Evolutionary conservation across 2,329 filamentous ascomycete genomes (phyloP).

Genomic region (Pseudopyrenochaeta lycopersici): DNA sequence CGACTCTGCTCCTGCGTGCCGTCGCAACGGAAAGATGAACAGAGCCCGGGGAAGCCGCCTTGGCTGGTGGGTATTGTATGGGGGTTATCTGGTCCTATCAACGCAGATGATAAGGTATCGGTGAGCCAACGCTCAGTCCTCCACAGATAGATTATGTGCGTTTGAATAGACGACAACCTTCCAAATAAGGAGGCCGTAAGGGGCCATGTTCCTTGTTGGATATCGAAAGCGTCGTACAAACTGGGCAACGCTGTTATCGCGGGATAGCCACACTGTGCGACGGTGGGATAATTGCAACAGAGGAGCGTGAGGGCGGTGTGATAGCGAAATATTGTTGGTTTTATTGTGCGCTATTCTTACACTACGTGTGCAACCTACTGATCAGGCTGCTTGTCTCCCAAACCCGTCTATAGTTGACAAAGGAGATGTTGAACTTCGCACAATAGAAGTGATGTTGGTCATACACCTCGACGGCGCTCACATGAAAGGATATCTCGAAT

Average conservation of each 20-base stretch:
- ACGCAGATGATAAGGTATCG: conserved; percentile 20
- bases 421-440: conserved; percentile 1
- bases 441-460: not conserved
- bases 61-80: conserved; percentile 13
- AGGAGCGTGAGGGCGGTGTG: conserved; percentile 4
- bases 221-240: not conserved
- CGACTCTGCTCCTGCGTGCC: not conserved
- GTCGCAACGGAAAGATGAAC: not conserved
- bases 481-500: not conserved
- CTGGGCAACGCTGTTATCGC: not conserved
- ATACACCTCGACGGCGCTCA: not conserved
- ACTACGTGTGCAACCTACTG: conserved; percentile 4
- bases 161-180: conserved; percentile 10
- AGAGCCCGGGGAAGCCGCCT: conserved; percentile 12
- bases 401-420: conserved; percentile 15
- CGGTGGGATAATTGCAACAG: not conserved
- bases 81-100: conserved; percentile 27
- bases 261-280: not conserved
- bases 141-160: conserved; percentile 8
- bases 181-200: conserved; percentile 3
- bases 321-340: conserved; percentile 7
- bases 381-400: conserved; percentile 5
- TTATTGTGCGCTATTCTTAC: conserved; percentile 12
- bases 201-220: conserved; percentile 1
- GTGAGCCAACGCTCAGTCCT: not conserved